Base-by-base conservation (phyloP, 176 grass and related monocot genomes). In the Typha latifolia region DNA sequence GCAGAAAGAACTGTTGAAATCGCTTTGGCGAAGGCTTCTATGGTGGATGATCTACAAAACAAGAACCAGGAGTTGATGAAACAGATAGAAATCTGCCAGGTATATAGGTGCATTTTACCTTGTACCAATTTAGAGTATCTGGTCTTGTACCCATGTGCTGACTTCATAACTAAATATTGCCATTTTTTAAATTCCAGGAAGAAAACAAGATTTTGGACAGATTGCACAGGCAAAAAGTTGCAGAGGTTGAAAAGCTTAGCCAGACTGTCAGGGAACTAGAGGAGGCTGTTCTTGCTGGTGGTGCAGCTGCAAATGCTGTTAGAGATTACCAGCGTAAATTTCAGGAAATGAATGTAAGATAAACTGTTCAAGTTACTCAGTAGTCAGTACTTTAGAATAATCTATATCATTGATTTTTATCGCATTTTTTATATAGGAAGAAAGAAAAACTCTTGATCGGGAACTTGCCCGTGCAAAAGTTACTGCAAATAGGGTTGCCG, bases 61-160 rank as follows among this genome's bases (percentile, higher is more conserved):
- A 97, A 88, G 53, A 97, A 97, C 64, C 94, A 97, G 82, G 94
- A 97, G 79, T 69, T 97, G 67, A 90, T 89, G 74, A 97, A 97
- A 74, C 89, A 97, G 70, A 97, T 97, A 51, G 94, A 97, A 71
- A 97, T 92, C 47, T 96, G 92, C 59, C 92, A 96, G 77, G 92
- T 96, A 84, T 23, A 66, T 16, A 29, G 27, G 62, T 43, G 12
- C 1, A 55, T 71, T 6, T 77, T 78, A 51, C 32, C 32, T 69
- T 66, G 75, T 26, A 51, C 13, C 43, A 48, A 49, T 62, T 14
- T 18, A 69, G 48, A 49, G 66, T 62, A 4, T 56, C 66, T 16
- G 69, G 53, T 64, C 70, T 66, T 66, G 62, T 16, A 9, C 12
- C 4, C 21, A 26, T 43, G 64, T 80, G 49, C 32, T 3, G 62